Conservation (phyloP, 2,329 filamentous ascomycete genomes). For the Stemphylium vesicarium region DNA sequence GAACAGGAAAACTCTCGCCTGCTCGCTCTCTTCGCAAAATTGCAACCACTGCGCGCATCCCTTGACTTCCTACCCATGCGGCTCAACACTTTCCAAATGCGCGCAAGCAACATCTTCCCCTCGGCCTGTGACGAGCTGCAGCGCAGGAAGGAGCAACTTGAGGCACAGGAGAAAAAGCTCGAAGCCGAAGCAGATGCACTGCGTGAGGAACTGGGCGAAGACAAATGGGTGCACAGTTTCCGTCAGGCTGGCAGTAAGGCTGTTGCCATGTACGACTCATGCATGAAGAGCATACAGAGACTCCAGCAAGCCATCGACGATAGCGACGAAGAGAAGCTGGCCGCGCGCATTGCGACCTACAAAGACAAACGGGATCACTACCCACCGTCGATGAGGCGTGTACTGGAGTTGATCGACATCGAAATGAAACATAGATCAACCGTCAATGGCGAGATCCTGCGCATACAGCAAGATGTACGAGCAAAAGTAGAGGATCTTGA, state of each 20-base stretch:
- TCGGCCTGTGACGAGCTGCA: constrained; percentile 90
- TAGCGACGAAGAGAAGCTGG: constrained; percentile 68
- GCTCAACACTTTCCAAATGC: constrained; percentile 80
- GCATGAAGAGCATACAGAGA: constrained; percentile 84
- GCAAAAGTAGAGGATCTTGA: constrained; percentile 80
- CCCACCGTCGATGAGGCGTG: constrained; percentile 87
- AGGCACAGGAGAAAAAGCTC: constrained; percentile 85
- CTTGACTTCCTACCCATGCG: constrained; percentile 97
- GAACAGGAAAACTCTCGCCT: constrained; percentile 85
- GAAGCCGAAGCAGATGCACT: constrained; percentile 89
- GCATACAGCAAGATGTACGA: constrained; percentile 84
- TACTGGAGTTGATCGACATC: constrained; percentile 90
- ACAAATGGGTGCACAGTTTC: constrained; percentile 96
- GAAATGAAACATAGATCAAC: constrained; percentile 96
- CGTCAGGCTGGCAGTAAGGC: constrained; percentile 90
- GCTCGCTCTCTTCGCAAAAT: constrained; percentile 87
- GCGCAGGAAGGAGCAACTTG: constrained; percentile 73
- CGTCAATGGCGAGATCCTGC: constrained; percentile 92
- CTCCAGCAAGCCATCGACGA: constrained; percentile 80
- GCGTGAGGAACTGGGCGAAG: constrained; percentile 88
- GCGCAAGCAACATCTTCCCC: constrained; percentile 81
- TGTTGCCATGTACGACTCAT: constrained; percentile 95
- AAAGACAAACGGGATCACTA: constrained; percentile 96
- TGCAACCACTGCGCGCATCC: constrained; percentile 91
- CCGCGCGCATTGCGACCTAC: constrained; percentile 82